Conservation (phyloP, 441 rosid genomes). For the Codiaeum variegatum region DNA sequence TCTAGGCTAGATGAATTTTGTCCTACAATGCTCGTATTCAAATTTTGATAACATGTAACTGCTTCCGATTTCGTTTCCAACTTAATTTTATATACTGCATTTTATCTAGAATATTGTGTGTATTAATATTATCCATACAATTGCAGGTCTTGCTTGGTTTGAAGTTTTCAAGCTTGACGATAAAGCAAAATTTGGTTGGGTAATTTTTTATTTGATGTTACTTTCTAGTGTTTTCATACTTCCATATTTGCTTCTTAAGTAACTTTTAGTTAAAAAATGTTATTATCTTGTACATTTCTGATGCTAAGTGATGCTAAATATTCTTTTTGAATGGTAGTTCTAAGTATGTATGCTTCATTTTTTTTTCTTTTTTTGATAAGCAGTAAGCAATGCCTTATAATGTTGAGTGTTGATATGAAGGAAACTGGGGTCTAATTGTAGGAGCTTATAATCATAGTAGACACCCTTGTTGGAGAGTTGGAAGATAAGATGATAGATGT, state of each 20-base stretch:
- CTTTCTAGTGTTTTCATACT: conserved; percentile 14
- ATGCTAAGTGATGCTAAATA: background rate
- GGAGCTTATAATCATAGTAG: background rate
- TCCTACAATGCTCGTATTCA: background rate
- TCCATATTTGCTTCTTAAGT: background rate
- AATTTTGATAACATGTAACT: background rate
- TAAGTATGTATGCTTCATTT: background rate
- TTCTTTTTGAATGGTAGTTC: background rate
- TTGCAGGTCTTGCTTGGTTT: conserved; percentile 59
- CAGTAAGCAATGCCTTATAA: background rate
- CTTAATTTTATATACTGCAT: background rate
- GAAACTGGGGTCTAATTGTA: background rate
- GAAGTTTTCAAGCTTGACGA: conserved; percentile 77
- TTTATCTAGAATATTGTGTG: background rate
- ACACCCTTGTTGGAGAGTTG: background rate
- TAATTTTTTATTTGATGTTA: conserved; percentile 41
- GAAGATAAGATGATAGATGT: background rate
- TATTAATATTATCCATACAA: conserved; percentile 25
- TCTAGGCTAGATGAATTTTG: too few relatives aligned
- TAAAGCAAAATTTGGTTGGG: conserved; percentile 74
- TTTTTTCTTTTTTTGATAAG: background rate
- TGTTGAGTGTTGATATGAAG: background rate
- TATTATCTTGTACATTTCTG: background rate
- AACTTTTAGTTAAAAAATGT: conserved; percentile 1
- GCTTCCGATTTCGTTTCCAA: background rate